A percentile compares a stretch with the other conserved stretches of the same genome.
These are phyloP conservation scores for Colletotrichum lentis DNA, from an alignment of 2,329 filamentous ascomycete species.

Conservation along the genomic window DNA sequence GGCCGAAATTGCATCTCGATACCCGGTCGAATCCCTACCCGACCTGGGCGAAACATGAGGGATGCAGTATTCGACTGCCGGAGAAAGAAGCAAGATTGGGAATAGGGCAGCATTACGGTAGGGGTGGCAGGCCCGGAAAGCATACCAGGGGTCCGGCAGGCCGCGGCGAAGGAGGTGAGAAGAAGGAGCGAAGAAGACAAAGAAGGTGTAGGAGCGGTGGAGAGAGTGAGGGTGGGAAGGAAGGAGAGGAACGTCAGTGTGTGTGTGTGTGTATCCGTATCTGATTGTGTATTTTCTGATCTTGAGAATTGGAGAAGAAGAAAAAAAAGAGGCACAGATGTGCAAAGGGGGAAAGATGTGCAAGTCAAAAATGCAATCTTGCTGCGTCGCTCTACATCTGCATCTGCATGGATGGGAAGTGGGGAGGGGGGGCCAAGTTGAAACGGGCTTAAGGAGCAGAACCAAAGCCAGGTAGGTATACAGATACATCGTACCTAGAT, in stretches of 20 bases:
- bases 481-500: too few relatives aligned
- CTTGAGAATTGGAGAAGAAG: not conserved
- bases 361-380: slow-evolving; percentile 12
- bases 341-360: slow-evolving; percentile 25
- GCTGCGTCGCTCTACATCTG: slow-evolving; percentile 25
- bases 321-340: slow-evolving; percentile 6
- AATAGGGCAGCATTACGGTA: slow-evolving; percentile 24
- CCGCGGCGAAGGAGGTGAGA: slow-evolving; percentile 5
- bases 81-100: slow-evolving; percentile 33
- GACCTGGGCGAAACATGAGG: slow-evolving; percentile 34
- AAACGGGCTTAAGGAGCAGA: slow-evolving; percentile 35
- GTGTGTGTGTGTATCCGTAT: not conserved
- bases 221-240: not conserved
- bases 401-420: slow-evolving; percentile 9
- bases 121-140: slow-evolving; percentile 19
- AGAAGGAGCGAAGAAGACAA: slow-evolving; percentile 2
- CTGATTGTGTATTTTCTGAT: not conserved
- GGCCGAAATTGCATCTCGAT: slow-evolving; percentile 30
- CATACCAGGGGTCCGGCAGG: slow-evolving; percentile 23
- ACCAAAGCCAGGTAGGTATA: slow-evolving; percentile 6
- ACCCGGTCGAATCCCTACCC: slow-evolving; percentile 5
- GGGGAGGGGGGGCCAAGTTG: slow-evolving; percentile 30
- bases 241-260: slow-evolving; percentile 2
- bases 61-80: slow-evolving; percentile 30
- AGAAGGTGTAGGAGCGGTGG: not conserved